Base-by-base conservation (phyloP, 1,284 basidiomycete species). In the Porogramme epimiltina region DNA sequence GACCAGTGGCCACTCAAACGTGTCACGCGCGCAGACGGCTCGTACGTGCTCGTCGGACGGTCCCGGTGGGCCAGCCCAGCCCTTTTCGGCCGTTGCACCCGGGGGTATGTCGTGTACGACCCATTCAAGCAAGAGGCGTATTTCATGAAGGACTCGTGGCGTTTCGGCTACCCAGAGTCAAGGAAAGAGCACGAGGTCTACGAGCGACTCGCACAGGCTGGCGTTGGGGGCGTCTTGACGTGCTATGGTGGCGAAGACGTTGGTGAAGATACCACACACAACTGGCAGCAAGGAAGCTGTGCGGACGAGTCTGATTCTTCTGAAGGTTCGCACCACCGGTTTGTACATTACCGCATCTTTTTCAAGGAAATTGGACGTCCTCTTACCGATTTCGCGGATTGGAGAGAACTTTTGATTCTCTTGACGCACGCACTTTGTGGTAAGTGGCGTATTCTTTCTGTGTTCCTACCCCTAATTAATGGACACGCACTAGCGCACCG, bases 71-170 rank as follows among this genome's bases (percentile, higher is more conserved):
- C 26, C 3, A n/a, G 38, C 13, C 4, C 3, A 4, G 22, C 25
- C 3, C 18, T 42, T 2, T 11, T n/a, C 5, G 43, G 49, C 6
- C 44, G 40, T 4, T 38, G 45, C 15, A 52, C 40, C 15, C 28
- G 20, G 8, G 25, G 39, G 8, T 28, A 33, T n/a, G 45, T 38
- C 16, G 50, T 31, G 3, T 52, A 20, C 22, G 44, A 42, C 50
- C 9, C 16, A 6, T 6, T 5, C 9, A 6, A 13, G 16, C n/a
- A 6, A 5, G 16, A 37, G 13, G 15, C 25, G 31, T 26, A 47
- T 20, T 47, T 39, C 51, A 43, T 44, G 18, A 51, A 51, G 33
- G 42, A 45, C 16, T 22, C 15, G 16, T 50, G 49, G 49, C 43
- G 42, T 9, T 22, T 9, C 47, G n/a, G 24, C n/a, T 22, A 37